Conservation (phyloP, 2,329 filamentous ascomycete genomes). For the Cryphonectria japonica region DNA sequence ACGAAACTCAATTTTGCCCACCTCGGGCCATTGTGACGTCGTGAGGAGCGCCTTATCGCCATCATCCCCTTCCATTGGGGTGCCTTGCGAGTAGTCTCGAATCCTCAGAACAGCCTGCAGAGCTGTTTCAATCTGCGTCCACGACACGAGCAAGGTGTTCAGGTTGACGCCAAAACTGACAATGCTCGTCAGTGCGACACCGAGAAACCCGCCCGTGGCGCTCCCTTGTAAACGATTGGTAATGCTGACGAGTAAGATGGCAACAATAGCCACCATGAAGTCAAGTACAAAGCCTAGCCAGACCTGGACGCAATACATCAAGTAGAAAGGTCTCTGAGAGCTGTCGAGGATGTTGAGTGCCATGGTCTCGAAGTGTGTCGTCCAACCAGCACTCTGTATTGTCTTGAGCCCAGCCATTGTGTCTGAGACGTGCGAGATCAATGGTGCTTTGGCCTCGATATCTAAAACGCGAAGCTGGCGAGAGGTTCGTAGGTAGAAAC, state of each 20-base stretch:
- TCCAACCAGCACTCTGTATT: not conserved
- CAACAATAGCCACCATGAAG: slow-evolving; percentile 48
- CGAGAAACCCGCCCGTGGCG: slow-evolving; percentile 6
- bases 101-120: not conserved
- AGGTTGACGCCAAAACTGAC: slow-evolving; percentile 1
- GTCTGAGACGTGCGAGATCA: slow-evolving; percentile 49
- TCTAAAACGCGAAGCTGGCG: slow-evolving; percentile 48
- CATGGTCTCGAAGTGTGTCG: not conserved
- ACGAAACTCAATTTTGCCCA: not conserved
- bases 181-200: slow-evolving; percentile 8
- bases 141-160: not conserved
- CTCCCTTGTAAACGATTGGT: slow-evolving; percentile 37
- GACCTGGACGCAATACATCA: slow-evolving; percentile 53
- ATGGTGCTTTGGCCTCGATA: slow-evolving; percentile 46
- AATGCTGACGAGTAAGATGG: slow-evolving; percentile 34
- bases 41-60: not conserved
- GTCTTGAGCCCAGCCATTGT: slow-evolving; percentile 38
- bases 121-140: not conserved
- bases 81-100: not conserved
- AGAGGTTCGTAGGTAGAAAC: slow-evolving; percentile 47
- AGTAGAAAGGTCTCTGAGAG: slow-evolving; percentile 56
- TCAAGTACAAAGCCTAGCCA: slow-evolving; percentile 56
- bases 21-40: not conserved
- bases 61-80: not conserved
- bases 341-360: slow-evolving; percentile 44